These are phyloP conservation scores for Coniochaeta sp. DNA, from an alignment of 2,329 filamentous ascomycete species.

Conservation along the genomic window DNA sequence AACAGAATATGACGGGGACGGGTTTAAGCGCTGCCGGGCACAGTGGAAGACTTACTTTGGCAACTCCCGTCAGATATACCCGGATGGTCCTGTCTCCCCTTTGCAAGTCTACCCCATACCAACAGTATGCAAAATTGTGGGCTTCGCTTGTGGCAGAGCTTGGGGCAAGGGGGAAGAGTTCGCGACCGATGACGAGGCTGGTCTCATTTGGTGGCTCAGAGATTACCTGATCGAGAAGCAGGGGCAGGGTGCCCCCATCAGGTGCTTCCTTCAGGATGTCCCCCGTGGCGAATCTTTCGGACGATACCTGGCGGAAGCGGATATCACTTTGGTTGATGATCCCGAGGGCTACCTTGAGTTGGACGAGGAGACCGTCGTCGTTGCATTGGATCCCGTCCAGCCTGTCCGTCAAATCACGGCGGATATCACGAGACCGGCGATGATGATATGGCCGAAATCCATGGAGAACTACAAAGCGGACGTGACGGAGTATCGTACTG, in stretches of 20 bases:
- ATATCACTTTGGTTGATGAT: constrained; percentile 8
- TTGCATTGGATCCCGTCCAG: constrained; percentile 9
- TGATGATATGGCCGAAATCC: constrained; percentile 12
- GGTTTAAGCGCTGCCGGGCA: too few species aligned
- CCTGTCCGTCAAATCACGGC: constrained; percentile 16
- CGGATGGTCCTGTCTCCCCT: too few species aligned
- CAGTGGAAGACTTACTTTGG: too few species aligned
- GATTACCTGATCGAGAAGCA: not conserved
- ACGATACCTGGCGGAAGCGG: not conserved
- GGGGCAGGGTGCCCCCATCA: not conserved
- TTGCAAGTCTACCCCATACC: too few species aligned
- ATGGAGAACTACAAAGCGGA: too few species aligned
- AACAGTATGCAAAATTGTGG: not conserved
- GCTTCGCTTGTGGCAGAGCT: not conserved
- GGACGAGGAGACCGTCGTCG: constrained; percentile 12
- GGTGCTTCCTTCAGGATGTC: not conserved
- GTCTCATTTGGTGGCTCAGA: not conserved
- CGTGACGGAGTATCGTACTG: not conserved
- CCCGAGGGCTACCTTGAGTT: constrained; percentile 12
- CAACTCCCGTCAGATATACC: too few species aligned
- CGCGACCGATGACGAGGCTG: too few species aligned
- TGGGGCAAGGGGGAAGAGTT: too few species aligned
- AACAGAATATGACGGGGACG: too few species aligned
- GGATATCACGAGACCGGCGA: constrained; percentile 13
- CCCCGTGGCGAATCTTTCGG: not conserved